A percentile compares a stretch with the other conserved stretches of the same genome.
Conservation (phyloP, 73 alveolate species). For the Tetrahymena thermophila region DNA sequence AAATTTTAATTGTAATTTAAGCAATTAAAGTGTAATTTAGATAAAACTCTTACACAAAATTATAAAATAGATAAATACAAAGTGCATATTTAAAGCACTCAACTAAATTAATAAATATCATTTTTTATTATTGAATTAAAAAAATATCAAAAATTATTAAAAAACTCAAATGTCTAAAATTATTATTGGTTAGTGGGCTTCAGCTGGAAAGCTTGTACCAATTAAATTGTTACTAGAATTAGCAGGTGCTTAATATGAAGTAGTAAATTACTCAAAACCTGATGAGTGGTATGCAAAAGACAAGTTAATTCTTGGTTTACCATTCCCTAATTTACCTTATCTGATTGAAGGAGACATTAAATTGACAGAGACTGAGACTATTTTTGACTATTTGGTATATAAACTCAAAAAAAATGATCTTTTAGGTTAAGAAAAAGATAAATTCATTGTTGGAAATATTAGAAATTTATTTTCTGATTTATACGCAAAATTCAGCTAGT, state of each 20-base stretch:
- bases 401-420: not conserved
- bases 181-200: no score
- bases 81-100: no score
- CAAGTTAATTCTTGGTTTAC: not conserved
- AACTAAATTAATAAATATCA: no score
- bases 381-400: not conserved
- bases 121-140: no score
- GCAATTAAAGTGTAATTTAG: no score
- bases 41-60: no score
- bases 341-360: not conserved
- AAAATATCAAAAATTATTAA: no score
- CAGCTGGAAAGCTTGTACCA: not conserved
- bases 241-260: not conserved
- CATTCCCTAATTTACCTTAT: not conserved
- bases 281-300: not conserved
- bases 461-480: not conserved
- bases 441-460: not conserved
- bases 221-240: not conserved
- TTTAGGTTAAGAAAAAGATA: not conserved
- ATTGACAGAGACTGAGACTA: not conserved
- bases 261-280: not conserved
- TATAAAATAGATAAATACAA: no score
- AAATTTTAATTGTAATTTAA: no score
- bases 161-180: no score
- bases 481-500: not conserved